phyloP scores from a whole-genome alignment of 2,329 filamentous ascomycete species.

The Neopestalotiopsis rosae region DNA sequence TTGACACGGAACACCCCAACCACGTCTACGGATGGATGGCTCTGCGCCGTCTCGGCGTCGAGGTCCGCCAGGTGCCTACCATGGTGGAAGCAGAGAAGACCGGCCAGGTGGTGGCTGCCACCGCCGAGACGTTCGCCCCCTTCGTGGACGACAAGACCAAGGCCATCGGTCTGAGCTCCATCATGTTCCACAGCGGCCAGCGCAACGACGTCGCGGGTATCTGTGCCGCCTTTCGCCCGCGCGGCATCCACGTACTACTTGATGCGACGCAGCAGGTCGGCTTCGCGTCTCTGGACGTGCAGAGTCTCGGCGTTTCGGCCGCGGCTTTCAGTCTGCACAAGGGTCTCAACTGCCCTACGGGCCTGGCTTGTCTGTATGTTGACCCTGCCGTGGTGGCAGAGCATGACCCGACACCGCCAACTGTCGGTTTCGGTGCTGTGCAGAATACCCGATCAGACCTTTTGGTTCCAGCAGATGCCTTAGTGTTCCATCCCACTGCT shows the following conservation, averaged over 20 bases:
- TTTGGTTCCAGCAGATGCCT: conserved; percentile 22
- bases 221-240: conserved; percentile 29
- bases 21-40: conserved; percentile 37
- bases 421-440: conserved; percentile 33
- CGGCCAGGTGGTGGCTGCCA: conserved; percentile 20
- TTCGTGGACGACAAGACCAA: conserved; percentile 36
- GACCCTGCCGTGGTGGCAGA: conserved; percentile 27
- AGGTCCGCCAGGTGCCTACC: conserved; percentile 34
- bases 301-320: conserved; percentile 32
- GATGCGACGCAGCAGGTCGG: conserved; percentile 41
- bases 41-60: conserved; percentile 31
- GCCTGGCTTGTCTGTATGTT: conserved; percentile 37
- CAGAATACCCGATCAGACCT: conserved; percentile 26
- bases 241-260: conserved; percentile 36
- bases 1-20: conserved; percentile 40
- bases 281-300: conserved; percentile 34
- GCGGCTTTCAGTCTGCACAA: conserved; percentile 40
- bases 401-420: conserved; percentile 31
- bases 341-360: conserved; percentile 37
- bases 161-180: conserved; percentile 37
- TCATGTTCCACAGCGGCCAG: conserved; percentile 41
- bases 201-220: conserved; percentile 36
- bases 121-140: conserved; percentile 32
- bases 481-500: conserved; percentile 31
- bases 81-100: conserved; percentile 15